Percentiles rank a stretch among this genome's conserved stretches.
Conservation (phyloP, 1,284 basidiomycete species). For the Trichosporon asahii region DNA sequence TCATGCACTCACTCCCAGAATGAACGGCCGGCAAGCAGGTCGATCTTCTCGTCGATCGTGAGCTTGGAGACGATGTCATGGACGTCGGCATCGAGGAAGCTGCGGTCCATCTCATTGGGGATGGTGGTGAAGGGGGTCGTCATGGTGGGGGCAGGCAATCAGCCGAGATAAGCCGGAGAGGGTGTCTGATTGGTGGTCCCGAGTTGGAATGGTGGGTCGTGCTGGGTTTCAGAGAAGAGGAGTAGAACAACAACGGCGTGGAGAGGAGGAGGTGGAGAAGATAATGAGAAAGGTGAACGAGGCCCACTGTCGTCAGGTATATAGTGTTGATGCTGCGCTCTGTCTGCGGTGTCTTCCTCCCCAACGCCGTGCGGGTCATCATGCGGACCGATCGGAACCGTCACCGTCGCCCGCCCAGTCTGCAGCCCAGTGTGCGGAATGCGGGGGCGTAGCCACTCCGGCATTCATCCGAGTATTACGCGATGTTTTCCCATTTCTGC, state of each 20-base stretch:
- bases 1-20: conserved; percentile 42
- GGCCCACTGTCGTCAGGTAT: background rate
- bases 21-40: conserved; percentile 33
- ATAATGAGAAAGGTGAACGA: background rate
- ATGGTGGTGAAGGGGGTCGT: conserved; percentile 20
- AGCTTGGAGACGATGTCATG: conserved; percentile 18
- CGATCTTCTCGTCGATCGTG: conserved; percentile 37
- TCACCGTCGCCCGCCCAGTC: background rate
- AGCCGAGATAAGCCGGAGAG: background rate
- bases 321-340: background rate
- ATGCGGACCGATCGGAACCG: background rate
- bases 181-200: background rate
- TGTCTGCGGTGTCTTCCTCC: background rate
- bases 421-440: background rate
- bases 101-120: conserved; percentile 22
- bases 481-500: background rate
- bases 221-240: background rate
- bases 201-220: background rate
- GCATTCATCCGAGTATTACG: background rate
- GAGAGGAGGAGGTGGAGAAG: background rate
- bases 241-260: background rate
- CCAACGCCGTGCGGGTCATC: background rate
- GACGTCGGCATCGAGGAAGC: conserved; percentile 19
- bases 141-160: background rate
- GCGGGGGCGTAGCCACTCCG: background rate